These are phyloP conservation scores for Apiospora koreana DNA, from an alignment of 2,329 filamentous ascomycete species.

Conservation along the genomic window DNA sequence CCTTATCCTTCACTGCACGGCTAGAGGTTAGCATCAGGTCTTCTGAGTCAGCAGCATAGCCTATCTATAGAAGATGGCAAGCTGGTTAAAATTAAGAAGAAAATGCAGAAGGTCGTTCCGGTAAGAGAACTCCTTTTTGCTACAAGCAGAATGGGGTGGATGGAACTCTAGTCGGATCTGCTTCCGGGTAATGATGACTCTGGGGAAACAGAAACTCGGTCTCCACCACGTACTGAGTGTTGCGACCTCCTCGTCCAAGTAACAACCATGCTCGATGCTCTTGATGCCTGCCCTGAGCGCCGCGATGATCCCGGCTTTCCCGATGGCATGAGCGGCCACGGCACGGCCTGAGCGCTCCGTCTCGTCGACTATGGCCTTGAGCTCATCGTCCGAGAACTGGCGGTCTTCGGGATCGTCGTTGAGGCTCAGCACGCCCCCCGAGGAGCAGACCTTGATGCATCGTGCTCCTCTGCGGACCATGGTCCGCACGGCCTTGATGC, in stretches of 20 bases:
- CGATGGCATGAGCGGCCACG: constrained; percentile 46
- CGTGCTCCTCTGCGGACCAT: constrained; percentile 45
- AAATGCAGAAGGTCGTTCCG: background rate
- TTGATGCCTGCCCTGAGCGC: constrained; percentile 43
- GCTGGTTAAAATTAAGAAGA: background rate
- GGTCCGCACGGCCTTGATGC: constrained; percentile 40
- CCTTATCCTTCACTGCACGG: constrained; percentile 41
- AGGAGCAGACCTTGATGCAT: constrained; percentile 48
- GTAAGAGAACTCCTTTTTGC: background rate
- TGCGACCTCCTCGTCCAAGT: constrained; percentile 45
- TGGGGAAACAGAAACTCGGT: background rate
- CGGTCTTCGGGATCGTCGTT: constrained; percentile 41
- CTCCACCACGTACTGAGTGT: constrained; percentile 28
- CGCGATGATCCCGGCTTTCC: constrained; percentile 48
- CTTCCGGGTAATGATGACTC: background rate
- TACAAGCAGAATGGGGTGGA: background rate
- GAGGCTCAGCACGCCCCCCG: constrained; percentile 44
- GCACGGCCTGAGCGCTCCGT: constrained; percentile 39
- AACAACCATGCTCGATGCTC: constrained; percentile 51
- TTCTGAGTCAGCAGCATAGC: background rate
- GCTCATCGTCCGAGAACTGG: constrained; percentile 46
- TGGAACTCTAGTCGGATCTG: background rate
- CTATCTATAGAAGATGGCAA: background rate
- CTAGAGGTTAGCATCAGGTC: background rate
- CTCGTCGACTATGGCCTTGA: constrained; percentile 45